Evolutionary conservation across 163 green algal species (phyloP).

Genomic region (Chloroidium sp.): DNA sequence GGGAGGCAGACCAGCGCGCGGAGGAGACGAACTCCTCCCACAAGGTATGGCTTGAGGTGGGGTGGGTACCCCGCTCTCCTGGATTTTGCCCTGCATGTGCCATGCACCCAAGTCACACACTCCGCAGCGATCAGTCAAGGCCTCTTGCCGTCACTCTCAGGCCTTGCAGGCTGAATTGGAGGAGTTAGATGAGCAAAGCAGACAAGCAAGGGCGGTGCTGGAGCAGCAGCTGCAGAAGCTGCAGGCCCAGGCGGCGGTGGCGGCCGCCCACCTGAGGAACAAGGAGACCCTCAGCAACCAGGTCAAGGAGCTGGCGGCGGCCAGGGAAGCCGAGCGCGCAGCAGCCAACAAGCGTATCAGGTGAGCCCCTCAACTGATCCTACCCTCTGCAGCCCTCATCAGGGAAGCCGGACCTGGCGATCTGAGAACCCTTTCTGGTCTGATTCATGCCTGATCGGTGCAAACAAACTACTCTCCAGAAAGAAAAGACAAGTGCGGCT

Average conservation of each 20-base stretch:
- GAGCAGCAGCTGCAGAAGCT: not conserved
- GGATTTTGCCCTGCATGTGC: not conserved
- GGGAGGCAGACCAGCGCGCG: not conserved
- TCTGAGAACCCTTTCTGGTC: not conserved
- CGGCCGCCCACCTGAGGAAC: not conserved
- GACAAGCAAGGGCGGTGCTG: constrained; percentile 16
- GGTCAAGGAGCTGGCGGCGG: not conserved
- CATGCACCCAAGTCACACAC: too few relatives aligned
- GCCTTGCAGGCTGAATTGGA: not conserved
- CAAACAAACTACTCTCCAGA: not conserved
- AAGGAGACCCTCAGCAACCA: not conserved
- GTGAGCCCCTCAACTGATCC: not conserved
- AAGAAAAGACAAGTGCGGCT: not conserved
- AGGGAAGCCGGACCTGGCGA: not conserved
- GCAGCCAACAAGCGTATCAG: not conserved
- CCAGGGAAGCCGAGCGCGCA: not conserved
- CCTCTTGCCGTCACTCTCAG: not conserved
- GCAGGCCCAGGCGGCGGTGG: not conserved
- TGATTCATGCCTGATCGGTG: too few relatives aligned
- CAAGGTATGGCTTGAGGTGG: not conserved
- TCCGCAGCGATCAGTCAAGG: not conserved
- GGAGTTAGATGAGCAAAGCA: not conserved
- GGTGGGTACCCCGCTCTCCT: not conserved
- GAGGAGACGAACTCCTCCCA: not conserved
- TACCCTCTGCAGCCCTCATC: too few relatives aligned